Conservation (phyloP, 208 protist genomes). For the Naegleria fowleri region DNA sequence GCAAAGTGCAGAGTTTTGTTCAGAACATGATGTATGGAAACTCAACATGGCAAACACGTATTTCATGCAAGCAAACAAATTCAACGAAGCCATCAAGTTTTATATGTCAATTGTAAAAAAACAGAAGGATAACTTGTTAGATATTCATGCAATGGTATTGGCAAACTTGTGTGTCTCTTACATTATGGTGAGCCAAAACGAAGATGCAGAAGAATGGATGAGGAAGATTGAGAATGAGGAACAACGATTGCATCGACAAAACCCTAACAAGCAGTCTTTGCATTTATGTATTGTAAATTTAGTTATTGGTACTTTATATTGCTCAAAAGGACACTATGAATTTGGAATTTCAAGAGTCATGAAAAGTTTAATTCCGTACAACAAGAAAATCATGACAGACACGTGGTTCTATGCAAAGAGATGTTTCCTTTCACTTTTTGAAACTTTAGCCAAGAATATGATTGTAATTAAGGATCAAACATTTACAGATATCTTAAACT, state of each 20-base stretch:
- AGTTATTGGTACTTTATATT: slow-evolving; percentile 97
- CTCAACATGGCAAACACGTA: slow-evolving; percentile 93
- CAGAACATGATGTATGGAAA: slow-evolving; percentile 91
- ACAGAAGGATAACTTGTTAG: slow-evolving; percentile 79
- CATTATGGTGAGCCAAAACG: slow-evolving; percentile 91
- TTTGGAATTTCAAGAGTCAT: slow-evolving; percentile 94
- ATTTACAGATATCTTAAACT: slow-evolving; percentile 80
- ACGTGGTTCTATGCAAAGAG: slow-evolving; percentile 96
- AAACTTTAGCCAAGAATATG: slow-evolving; percentile 96
- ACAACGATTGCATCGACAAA: slow-evolving; percentile 68
- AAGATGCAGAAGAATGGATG: slow-evolving; percentile 93
- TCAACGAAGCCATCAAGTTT: slow-evolving; percentile 88
- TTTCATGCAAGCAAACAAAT: slow-evolving; percentile 94
- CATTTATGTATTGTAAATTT: slow-evolving; percentile 96
- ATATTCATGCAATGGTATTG: slow-evolving; percentile 87
- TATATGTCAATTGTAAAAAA: slow-evolving; percentile 90
- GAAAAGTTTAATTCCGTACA: slow-evolving; percentile 90
- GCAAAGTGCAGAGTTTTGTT: slow-evolving; percentile 89
- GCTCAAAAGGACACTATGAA: slow-evolving; percentile 93
- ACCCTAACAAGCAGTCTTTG: slow-evolving; percentile 78
- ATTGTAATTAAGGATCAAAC: slow-evolving; percentile 84
- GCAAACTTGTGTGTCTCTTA: slow-evolving; percentile 94
- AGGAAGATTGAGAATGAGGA: slow-evolving; percentile 89
- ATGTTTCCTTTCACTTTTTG: slow-evolving; percentile 84
- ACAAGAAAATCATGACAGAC: slow-evolving; percentile 90